Conservation (phyloP, 169 alveolate species). For the Eimeria acervulina region DNA sequence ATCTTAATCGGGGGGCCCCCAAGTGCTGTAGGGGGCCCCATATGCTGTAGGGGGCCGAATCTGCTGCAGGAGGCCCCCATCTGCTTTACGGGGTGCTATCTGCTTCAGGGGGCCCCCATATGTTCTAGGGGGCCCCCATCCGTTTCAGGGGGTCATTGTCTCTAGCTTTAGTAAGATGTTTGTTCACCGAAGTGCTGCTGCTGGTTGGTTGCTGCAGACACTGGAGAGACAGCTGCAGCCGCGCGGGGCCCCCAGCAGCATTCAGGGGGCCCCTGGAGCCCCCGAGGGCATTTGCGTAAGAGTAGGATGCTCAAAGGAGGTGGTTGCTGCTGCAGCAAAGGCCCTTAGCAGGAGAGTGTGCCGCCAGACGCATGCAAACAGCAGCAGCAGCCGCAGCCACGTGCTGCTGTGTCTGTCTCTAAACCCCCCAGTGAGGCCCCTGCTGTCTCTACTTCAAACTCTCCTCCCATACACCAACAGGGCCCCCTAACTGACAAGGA, state of each 20-base stretch:
- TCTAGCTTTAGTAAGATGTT: neutral
- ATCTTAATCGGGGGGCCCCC: slow-evolving; percentile 9
- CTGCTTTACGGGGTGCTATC: too few relatives aligned
- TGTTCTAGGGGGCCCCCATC: neutral
- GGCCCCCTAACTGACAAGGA: too few relatives aligned
- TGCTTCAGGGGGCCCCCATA: neutral
- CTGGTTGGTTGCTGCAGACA: neutral
- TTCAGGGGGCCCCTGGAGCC: slow-evolving; percentile 11
- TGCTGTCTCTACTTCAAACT: neutral
- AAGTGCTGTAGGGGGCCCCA: neutral
- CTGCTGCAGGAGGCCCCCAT: too few relatives aligned
- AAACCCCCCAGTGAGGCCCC: neutral
- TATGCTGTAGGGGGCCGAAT: neutral
- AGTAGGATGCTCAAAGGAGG: neutral
- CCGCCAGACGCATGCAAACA: slow-evolving; percentile 6
- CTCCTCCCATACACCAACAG: too few relatives aligned
- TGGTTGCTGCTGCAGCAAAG: slow-evolving; percentile 28
- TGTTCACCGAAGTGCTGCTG: neutral
- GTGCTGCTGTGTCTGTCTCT: slow-evolving; percentile 21
- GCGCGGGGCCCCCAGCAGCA: slow-evolving; percentile 2
- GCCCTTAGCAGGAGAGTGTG: slow-evolving; percentile 46
- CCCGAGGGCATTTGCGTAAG: neutral
- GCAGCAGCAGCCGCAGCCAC: slow-evolving; percentile 64
- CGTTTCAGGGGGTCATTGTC: neutral
- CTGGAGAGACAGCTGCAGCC: neutral